phyloP scores from a whole-genome alignment of 2,329 filamentous ascomycete genomes.

The Hirsutella rhossiliensis region DNA sequence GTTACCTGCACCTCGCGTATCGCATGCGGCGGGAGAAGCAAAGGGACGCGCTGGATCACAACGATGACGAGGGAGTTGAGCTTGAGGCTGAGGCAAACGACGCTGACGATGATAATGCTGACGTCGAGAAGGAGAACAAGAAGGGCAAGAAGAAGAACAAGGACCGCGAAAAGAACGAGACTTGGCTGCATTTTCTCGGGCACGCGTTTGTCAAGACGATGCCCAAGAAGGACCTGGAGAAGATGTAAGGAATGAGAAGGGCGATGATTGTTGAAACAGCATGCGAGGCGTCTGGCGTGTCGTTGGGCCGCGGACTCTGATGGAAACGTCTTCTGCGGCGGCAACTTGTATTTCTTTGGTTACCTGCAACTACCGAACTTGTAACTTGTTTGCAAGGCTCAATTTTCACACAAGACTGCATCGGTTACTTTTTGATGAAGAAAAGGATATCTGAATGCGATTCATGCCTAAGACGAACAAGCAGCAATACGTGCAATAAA shows the following conservation, averaged over 20 bases:
- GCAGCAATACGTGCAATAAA: background rate
- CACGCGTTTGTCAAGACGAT: conserved; percentile 72
- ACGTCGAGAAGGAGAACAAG: conserved; percentile 24
- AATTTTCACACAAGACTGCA: no score
- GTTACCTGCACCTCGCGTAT: conserved; percentile 66
- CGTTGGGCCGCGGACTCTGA: no score
- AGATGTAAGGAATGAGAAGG: conserved; percentile 18
- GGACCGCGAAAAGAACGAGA: conserved; percentile 47
- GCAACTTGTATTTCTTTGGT: no score
- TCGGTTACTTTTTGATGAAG: no score
- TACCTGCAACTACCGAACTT: no score
- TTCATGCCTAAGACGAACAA: no score
- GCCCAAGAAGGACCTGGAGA: conserved; percentile 50
- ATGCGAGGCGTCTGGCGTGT: background rate
- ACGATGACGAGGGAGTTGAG: conserved; percentile 13
- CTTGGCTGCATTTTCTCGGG: conserved; percentile 66
- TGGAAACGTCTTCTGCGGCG: no score
- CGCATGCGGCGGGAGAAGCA: conserved; percentile 46
- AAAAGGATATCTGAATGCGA: no score
- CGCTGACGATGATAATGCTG: conserved; percentile 14
- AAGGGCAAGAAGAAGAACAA: conserved; percentile 35
- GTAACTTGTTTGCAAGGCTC: no score
- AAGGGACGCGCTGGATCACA: conserved; percentile 7
- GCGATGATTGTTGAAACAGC: background rate
- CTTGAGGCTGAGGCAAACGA: conserved; percentile 6